Base-by-base conservation (phyloP, 2,329 filamentous ascomycete species). In the Cryphonectria japonica region DNA sequence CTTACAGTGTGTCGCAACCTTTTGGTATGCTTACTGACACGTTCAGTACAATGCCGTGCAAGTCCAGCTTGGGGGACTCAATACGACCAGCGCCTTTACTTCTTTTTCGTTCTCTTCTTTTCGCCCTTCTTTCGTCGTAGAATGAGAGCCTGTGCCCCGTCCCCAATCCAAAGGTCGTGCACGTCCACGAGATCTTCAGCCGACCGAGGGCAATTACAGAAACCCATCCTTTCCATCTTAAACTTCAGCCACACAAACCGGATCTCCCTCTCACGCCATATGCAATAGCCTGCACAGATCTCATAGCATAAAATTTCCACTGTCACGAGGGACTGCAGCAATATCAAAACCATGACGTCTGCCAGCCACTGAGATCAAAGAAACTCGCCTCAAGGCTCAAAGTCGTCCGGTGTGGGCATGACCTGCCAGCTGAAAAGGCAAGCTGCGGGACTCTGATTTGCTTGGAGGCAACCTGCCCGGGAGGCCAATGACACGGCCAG, bases 361-460 rank as follows among this genome's bases (percentile, higher is more conserved):
- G 37, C 13, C 52, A 67, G 52, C 65, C 65, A 67, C 34, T 67
- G 50, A 50, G n/a, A 39, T 32, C 26, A 39, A 34, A 59, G 34
- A 29, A 26, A 67, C 26, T 7, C 32, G n/a, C 39, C 13, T 54
- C 43, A 50, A 26, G 37, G 2, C 37, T 37, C 14, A n/a, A n/a
- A 50, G 46, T 22, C 46, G 22, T n/a, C 32, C 46, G 29, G 37
- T 46, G 39, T 59, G 62, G 14, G 13, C 46, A 46, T 46, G 46
- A 52, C 34, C 46, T 69, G 37, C 26, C 67, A 66, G 70, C 62
- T 43, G 52, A 64, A 64, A 59, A 59, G 54, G 63, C 50, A 39
- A n/a, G 65, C 68, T 69, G 69, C 59, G 41, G 50, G 59, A 32
- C 46, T 50, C 61, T 73, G 71, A 73, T 73, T 72, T 67, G 54